Evolutionary conservation across 83 land plant genomes (phyloP), one percentile per base, ranked within the genome.

Genomic region (Picea abies): DNA sequence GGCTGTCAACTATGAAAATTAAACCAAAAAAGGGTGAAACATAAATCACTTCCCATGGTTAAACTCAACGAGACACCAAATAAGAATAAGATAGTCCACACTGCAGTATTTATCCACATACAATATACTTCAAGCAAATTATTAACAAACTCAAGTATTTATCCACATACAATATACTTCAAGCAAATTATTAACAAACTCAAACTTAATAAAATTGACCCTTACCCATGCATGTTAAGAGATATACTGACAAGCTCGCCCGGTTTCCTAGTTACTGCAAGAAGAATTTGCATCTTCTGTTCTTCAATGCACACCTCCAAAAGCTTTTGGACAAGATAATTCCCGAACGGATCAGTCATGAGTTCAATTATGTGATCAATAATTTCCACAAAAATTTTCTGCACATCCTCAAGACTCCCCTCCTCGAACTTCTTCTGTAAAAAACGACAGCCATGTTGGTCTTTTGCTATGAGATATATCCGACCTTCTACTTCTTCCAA

Each of bases 271-370:
- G 90, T 84, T n/a, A 91, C 83, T 37, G 79, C 81, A 12, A 63
- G 71, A 26, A 91, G 64, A 63, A 93, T 90, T 63, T 76, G 78
- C 88, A 83, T 81, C 64, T 81, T 80, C 62, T 91, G 93, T 47
- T 84, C 91, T 75, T 87, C 87, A 81, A n/a, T 84, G 75, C 93
- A 93, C 25, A 91, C 91, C 5, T 91, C 93, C 72, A 93, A 65
- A 77, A 93, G 75, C 86, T 91, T 91, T 80, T 93, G 95, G 72
- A 93, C 82, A 16, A 93, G 87, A 70, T 91, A 93, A 83, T 93
- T 93, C 16, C 93, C 95, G 85, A 89, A 93, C 0, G 89, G 87
- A 49, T 93, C 82, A 64, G 80, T 82, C 93, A 90, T 89, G 47
- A 93, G 86, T 61, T 93, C 95, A 60, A 78, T 85, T 19, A 82